Conservation (phyloP, 2,329 filamentous ascomycete genomes). For the Colletotrichum musae region DNA sequence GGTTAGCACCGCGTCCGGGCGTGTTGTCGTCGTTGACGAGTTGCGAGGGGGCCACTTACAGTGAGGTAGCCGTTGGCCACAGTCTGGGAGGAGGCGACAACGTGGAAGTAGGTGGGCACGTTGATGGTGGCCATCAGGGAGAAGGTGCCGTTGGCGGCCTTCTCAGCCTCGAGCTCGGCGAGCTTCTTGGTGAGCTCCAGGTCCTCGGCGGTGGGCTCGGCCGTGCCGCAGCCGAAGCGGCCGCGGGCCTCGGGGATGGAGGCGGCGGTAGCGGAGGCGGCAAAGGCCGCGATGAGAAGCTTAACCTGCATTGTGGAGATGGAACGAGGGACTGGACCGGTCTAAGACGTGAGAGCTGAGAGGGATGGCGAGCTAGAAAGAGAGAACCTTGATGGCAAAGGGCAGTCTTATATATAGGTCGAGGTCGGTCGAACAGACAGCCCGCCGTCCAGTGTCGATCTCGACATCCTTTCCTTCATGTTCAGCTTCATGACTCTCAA, state of each 20-base stretch:
- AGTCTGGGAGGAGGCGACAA: constrained; percentile 50
- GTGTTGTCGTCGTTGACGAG: too few relatives aligned
- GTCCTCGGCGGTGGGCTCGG: constrained; percentile 4
- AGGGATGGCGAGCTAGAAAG: constrained; percentile 18
- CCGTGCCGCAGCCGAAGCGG: constrained; percentile 11
- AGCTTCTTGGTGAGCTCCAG: constrained; percentile 39
- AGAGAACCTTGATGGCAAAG: constrained; percentile 14
- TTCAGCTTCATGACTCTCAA: constrained; percentile 1
- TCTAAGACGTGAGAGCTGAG: constrained; percentile 19
- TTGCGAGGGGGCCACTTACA: constrained; percentile 44
- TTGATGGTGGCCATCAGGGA: constrained; percentile 46
- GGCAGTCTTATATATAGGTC: constrained; percentile 7
- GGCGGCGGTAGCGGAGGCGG: constrained; percentile 23
- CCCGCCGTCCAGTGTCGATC: not conserved
- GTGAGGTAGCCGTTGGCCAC: constrained; percentile 52
- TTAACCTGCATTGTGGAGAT: constrained; percentile 21
- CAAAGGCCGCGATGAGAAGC: constrained; percentile 26
- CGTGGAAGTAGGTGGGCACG: constrained; percentile 58
- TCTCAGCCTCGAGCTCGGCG: constrained; percentile 39
- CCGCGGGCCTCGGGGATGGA: not conserved
- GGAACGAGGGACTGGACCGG: not conserved
- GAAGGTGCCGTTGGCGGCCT: constrained; percentile 37
- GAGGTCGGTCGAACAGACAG: not conserved
- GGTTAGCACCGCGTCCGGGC: not conserved
- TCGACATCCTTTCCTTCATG: not conserved